Evolutionary conservation across 495 filamentous ascomycete genomes (phyloP).

Genomic region (Patellaria atrata): DNA sequence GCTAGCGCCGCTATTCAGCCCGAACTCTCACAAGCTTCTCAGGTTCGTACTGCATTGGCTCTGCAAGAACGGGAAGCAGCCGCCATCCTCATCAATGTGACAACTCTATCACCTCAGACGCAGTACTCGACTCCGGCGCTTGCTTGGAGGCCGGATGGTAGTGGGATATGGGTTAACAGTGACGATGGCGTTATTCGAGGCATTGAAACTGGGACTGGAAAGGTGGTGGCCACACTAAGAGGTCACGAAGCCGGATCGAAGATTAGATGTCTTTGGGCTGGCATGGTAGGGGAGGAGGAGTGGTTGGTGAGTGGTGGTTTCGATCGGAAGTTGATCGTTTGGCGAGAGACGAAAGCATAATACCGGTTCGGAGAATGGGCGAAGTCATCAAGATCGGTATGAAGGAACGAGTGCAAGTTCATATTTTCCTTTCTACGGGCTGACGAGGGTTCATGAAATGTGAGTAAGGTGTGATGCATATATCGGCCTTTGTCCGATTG

Average conservation of each 20-base stretch:
- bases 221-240: constrained; percentile 35
- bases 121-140: constrained; percentile 51
- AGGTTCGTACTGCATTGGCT: constrained; percentile 34
- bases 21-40: constrained; percentile 34
- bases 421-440: no score
- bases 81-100: constrained; percentile 43
- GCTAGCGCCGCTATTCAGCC: background rate
- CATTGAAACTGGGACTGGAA: constrained; percentile 47
- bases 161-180: constrained; percentile 53
- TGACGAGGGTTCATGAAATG: no score
- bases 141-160: constrained; percentile 49
- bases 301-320: constrained; percentile 55
- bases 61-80: constrained; percentile 44
- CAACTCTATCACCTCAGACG: constrained; percentile 52
- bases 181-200: constrained; percentile 55
- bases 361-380: no score
- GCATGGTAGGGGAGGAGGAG: constrained; percentile 32
- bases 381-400: no score
- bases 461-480: no score
- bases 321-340: constrained; percentile 48
- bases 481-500: no score
- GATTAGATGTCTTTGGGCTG: constrained; percentile 51
- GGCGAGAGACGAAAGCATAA: constrained; percentile 34
- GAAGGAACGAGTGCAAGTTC: no score
- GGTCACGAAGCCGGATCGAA: constrained; percentile 48